These are phyloP conservation scores for Salix arbutifolia DNA, from an alignment of 345 rosid genomes.

Conservation along the genomic window DNA sequence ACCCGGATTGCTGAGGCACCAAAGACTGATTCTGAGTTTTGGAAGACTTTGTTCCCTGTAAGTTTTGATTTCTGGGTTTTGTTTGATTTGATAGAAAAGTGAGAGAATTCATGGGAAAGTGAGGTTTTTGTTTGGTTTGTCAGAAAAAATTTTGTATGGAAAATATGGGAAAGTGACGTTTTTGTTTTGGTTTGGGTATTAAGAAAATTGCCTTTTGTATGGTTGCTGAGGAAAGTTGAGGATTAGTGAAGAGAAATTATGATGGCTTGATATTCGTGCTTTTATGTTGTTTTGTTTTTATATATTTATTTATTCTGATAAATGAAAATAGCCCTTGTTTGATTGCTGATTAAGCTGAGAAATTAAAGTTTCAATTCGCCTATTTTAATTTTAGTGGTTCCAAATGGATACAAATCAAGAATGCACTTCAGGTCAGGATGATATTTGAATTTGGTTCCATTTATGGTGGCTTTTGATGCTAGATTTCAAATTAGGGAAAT, in stretches of 20 bases:
- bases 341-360: background rate
- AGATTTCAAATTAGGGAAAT: background rate
- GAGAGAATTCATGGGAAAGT: conserved; percentile 13
- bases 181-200: conserved; percentile 19
- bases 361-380: background rate
- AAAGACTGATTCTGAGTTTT: conserved; percentile 73
- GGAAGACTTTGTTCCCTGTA: conserved; percentile 89
- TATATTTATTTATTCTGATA: background rate
- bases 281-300: conserved; percentile 2
- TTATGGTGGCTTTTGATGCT: background rate
- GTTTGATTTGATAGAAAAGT: conserved; percentile 25
- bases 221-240: conserved; percentile 26
- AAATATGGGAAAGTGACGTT: conserved; percentile 35
- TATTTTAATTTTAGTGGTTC: background rate
- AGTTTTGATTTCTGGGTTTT: conserved; percentile 31
- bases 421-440: too few species aligned
- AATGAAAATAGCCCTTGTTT: background rate
- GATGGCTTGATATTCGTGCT: conserved; percentile 11
- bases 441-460: background rate
- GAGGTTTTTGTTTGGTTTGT: conserved; percentile 11
- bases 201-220: conserved; percentile 39
- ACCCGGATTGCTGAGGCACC: conserved; percentile 70
- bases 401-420: background rate
- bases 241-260: conserved; percentile 20
- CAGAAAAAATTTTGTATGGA: background rate